A percentile compares a stretch with the other conserved stretches of the same genome.
Conservation (phyloP, 495 filamentous ascomycete species). For the Penicillium steckii region DNA sequence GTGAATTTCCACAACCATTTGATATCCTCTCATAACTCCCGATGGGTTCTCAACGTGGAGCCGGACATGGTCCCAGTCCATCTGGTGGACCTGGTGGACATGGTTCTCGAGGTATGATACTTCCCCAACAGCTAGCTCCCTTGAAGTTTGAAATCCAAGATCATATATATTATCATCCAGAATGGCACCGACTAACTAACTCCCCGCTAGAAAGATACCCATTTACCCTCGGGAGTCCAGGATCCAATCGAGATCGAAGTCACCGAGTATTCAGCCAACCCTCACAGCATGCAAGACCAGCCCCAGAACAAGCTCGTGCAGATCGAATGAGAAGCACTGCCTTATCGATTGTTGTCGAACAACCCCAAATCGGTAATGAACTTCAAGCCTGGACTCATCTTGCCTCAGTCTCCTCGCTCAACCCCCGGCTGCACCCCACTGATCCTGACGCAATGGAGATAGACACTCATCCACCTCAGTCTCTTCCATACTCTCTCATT, state of each 20-base stretch:
- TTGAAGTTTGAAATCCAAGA: no score
- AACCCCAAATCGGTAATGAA: not conserved
- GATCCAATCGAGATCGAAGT: not conserved
- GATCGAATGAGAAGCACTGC: not conserved
- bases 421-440: not conserved
- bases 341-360: not conserved
- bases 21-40: no score
- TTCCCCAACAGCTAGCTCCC: no score
- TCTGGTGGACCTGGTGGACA: no score
- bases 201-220: no score
- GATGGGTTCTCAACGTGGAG: no score
- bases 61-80: no score
- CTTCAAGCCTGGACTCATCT: not conserved
- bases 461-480: not conserved
- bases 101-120: no score
- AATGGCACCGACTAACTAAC: no score
- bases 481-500: not conserved
- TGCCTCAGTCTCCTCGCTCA: not conserved
- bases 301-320: not conserved
- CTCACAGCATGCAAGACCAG: not conserved
- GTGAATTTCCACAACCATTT: no score
- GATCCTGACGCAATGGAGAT: not conserved
- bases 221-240: no score
- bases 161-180: no score
- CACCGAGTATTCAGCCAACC: not conserved